Evolutionary conservation across 148 eudicot species (phyloP), one percentile per base, ranked within the genome.

Genomic region (Vaccinium darrowii): DNA sequence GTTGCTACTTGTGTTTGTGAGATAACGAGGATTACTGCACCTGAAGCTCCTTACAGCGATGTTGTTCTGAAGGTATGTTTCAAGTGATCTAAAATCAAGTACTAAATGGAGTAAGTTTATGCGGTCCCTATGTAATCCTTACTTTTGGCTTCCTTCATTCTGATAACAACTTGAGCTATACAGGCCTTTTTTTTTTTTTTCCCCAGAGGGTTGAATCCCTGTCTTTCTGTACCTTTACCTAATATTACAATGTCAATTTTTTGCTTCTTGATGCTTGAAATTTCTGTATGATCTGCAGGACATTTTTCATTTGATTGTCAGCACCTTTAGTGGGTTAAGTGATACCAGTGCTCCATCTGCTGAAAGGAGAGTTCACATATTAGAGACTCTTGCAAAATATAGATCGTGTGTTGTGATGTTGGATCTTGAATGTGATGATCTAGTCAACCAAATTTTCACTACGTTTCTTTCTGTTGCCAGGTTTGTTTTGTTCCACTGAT

Each of bases 341-440:
- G 98, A 95, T 88, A 94, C 90, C 76, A 91, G 87, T 74, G 92
- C 91, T 47, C 96, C 99, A n/a, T 90, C 94, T 30, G 95, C 93
- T 89, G 98, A 92, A 80, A 95, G 96, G 88, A 93, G 95, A 91
- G 95, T 97, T 76, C 86, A 90, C 81, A 95, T 97, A 72, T 90
- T 97, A 92, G 98, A 97, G 88, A 97, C 96, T 43, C 88, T 97
- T 84, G 99, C 99, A 72, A 94, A 93, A 91, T 97, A 95, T 85
- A 94, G 98, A 87, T 97, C 98, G 47, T 97, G 98, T 72, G 96
- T 97, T 85, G 97, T 97, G 88, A 97, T 97, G 98, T 87, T 97
- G 86, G 99, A 97, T 91, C 99, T 97, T 86, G 99, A 95, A 84
- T 97, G 99, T 77, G 98, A 94, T 88, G 98, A 97, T 87, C 94